Evolutionary conservation across 2,329 filamentous ascomycete species (phyloP), one percentile per base, ranked within the genome.

Genomic region (Epichloe aotearoae): DNA sequence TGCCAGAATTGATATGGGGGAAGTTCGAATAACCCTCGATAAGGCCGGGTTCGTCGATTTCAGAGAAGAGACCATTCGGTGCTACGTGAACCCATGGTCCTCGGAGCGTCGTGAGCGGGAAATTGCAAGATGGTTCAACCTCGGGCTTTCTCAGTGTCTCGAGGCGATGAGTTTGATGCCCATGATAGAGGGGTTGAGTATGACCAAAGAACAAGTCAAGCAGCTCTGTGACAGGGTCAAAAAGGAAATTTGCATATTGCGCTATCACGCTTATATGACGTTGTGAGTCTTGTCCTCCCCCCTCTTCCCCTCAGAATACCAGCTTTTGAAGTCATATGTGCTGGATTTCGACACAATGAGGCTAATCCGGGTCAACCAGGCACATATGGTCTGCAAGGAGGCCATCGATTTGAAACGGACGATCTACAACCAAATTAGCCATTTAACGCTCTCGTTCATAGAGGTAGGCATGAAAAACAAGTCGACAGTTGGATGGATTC

Each of bases 71-170:
- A 74, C 80, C 48, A 80, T 86, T 54, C 75, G 75, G 52, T 71
- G 91, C 37, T 86, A 88, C 33, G 74, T 88, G 61, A 91, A 84
- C 61, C 80, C 82, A 23, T 91, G 86, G 84, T 77, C 80, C 52
- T 65, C 70, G 26, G 80, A 87, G 75, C 26, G 73, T 80, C 55
- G 74, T 82, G 57, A 82, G 80, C 54, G 26, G 26, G 77, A 84
- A 43, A 75, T 89, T 49, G 88, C 86, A 33, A 75, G 82, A 52
- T 95, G 87, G 86, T 95, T 94, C 68, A 89, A 91, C 61, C 71
- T 91, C 23, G 83, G 82, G 39, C 73, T 95, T 57, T 82, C 77
- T 11, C 80, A 86, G 61, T 84, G 85, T 26, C 68, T 94, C 47
- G 79, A 88, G 58, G 81, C 83, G 12, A 72, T 94, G 59, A 84